A percentile compares a stretch with the other conserved stretches of the same genome.
phyloP scores from a whole-genome alignment of 257 asterid genomes.

The Buddleja alternifolia region DNA sequence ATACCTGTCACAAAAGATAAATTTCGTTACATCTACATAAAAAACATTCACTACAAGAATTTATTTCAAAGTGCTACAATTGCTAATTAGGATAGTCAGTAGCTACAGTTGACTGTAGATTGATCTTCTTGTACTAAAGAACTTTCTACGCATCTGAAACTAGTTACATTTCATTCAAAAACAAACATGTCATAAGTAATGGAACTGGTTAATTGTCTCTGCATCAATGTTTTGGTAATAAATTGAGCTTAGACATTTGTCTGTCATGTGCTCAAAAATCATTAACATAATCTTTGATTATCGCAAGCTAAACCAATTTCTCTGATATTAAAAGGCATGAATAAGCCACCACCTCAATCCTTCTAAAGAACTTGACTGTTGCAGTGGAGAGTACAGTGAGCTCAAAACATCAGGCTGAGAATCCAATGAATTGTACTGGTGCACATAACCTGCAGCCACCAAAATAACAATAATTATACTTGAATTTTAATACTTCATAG shows the following conservation, averaged over 20 bases:
- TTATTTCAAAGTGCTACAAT: not conserved
- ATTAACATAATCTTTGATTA: conserved; percentile 5
- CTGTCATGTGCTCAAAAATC: not conserved
- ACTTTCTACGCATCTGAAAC: not conserved
- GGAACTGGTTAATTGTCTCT: conserved; percentile 6
- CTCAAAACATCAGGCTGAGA: conserved; percentile 93
- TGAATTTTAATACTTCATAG: not conserved
- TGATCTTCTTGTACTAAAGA: not conserved
- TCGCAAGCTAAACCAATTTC: conserved; percentile 22
- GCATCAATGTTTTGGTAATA: conserved; percentile 17
- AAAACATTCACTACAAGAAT: not conserved
- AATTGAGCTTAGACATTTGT: conserved; percentile 9
- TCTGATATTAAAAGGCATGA: conserved; percentile 25
- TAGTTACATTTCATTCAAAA: too few species aligned
- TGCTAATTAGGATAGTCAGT: conserved; percentile 13
- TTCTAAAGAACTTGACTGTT: conserved; percentile 84
- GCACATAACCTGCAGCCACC: conserved; percentile 78
- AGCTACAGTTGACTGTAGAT: not conserved
- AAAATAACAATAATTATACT: conserved; percentile 23
- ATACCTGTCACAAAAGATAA: conserved; percentile 55
- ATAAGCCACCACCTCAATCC: conserved; percentile 68
- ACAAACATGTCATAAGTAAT: not conserved
- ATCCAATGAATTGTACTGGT: conserved; percentile 86
- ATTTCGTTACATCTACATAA: conserved; percentile 7
- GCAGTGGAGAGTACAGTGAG: conserved; percentile 94